A percentile compares a stretch with the other conserved stretches of the same genome.
Conservation (phyloP, 176 grass and related monocot genomes). For the Zea mays region DNA sequence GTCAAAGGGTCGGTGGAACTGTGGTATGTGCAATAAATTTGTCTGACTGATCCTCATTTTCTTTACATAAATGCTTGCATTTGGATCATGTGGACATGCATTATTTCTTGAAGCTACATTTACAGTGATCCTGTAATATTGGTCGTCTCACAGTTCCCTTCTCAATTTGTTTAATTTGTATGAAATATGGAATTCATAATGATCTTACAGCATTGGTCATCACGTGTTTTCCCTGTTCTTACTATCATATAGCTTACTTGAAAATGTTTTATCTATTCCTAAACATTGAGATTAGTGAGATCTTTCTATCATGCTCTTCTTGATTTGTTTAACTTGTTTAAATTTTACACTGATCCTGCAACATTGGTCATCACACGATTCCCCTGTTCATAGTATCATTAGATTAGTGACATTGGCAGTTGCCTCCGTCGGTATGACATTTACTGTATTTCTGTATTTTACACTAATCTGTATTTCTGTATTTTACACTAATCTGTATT, state of each 20-base stretch:
- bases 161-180: not conserved
- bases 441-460: no score
- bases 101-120: constrained; percentile 8
- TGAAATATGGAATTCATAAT: not conserved
- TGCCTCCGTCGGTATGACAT: no score
- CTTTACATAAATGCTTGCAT: constrained; percentile 13
- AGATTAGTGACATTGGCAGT: not conserved
- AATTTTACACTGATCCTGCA: constrained; percentile 10
- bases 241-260: constrained; percentile 2
- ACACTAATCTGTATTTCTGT: no score
- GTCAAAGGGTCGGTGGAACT: constrained; percentile 91
- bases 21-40: constrained; percentile 65
- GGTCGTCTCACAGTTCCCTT: not conserved
- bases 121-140: not conserved
- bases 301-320: not conserved
- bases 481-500: no score
- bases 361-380: not conserved
- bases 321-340: not conserved
- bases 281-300: constrained; percentile 15
- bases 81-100: constrained; percentile 26
- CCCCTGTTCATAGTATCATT: no score
- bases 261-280: constrained; percentile 13
- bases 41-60: not conserved
- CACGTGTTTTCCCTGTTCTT: not conserved
- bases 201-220: not conserved